Evolutionary conservation across 2,329 filamentous ascomycete species (phyloP).

Genomic region (Cercospora sesami): DNA sequence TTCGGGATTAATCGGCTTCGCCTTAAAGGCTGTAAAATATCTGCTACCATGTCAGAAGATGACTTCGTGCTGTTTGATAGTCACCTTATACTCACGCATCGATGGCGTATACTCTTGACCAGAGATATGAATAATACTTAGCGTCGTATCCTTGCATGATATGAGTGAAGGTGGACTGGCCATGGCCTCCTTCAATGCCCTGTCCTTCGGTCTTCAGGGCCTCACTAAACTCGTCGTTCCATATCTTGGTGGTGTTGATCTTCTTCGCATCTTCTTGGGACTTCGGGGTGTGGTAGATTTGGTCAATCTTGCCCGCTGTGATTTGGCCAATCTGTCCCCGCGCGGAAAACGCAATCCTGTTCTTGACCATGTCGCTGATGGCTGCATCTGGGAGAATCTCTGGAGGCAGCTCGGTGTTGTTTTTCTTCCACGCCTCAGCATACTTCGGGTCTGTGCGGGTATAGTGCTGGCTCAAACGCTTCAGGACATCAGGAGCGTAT

Average conservation of each 20-base stretch:
- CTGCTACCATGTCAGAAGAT: neutral
- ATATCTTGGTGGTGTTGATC: constrained; percentile 3
- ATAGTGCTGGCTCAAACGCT: constrained; percentile 20
- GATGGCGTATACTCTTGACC: constrained; percentile 71
- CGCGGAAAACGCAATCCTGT: neutral
- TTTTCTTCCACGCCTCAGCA: constrained; percentile 8
- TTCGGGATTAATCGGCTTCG: constrained; percentile 70
- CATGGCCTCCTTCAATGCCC: neutral
- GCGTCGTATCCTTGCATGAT: neutral
- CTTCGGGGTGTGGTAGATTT: neutral
- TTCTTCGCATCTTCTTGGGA: constrained; percentile 8
- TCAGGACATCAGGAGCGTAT: constrained; percentile 11
- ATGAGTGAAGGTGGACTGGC: constrained; percentile 7
- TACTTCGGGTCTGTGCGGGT: neutral
- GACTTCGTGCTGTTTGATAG: neutral
- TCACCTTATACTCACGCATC: constrained; percentile 62
- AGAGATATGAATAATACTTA: constrained; percentile 11
- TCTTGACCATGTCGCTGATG: constrained; percentile 1
- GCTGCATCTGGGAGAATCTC: constrained; percentile 5
- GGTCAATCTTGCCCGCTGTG: neutral
- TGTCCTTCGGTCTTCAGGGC: neutral
- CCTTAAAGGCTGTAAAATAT: constrained; percentile 70
- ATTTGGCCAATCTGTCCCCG: neutral
- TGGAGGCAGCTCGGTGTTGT: neutral
- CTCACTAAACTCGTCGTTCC: neutral